Conservation (phyloP, 2,329 filamentous ascomycete genomes). For the Amphichorda felina region DNA sequence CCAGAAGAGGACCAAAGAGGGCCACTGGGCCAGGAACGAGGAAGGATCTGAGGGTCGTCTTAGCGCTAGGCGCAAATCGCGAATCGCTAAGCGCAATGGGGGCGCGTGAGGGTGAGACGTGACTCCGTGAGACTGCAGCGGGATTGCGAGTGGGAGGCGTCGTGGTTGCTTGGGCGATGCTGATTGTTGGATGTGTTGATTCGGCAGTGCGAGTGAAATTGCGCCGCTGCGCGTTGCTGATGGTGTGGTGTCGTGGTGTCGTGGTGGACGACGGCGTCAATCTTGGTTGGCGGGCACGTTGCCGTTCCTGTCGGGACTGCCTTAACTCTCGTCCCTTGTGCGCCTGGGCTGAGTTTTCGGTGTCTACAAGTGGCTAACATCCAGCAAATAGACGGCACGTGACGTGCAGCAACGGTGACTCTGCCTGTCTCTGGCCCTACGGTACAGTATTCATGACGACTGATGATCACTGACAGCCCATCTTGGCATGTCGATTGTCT, state of each 20-base stretch:
- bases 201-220: neutral
- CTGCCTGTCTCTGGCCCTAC: too few relatives aligned
- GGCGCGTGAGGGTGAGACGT: neutral
- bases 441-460: too few relatives aligned
- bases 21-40: too few relatives aligned
- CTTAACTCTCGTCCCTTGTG: too few relatives aligned
- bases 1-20: too few relatives aligned
- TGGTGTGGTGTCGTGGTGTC: neutral
- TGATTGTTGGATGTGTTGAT: neutral
- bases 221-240: neutral
- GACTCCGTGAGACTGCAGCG: neutral
- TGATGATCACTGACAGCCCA: too few relatives aligned
- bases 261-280: neutral
- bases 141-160: neutral
- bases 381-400: too few relatives aligned
- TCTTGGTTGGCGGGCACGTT: neutral
- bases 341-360: too few relatives aligned
- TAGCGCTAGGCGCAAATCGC: neutral
- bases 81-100: neutral
- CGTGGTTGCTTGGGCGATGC: neutral
- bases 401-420: too few relatives aligned
- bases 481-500: too few relatives aligned
- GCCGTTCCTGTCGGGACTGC: neutral
- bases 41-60: constrained; percentile 1
- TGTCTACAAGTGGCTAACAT: too few relatives aligned